phyloP scores from a whole-genome alignment of 176 grass and related monocot species.

The Juncus effusus region DNA sequence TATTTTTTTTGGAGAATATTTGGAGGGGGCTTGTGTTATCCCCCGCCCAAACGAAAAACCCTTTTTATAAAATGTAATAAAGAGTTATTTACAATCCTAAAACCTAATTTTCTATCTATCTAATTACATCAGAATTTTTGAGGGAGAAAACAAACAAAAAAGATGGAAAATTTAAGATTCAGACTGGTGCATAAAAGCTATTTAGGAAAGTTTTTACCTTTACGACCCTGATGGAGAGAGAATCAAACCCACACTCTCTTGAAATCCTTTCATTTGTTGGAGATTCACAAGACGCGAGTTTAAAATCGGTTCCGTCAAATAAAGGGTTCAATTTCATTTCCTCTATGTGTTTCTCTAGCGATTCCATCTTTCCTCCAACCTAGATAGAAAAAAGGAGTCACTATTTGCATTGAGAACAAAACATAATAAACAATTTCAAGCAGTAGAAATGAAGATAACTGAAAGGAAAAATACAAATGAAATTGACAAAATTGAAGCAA shows the following conservation, averaged over 20 bases:
- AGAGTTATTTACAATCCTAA: not conserved
- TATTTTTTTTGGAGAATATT: too few species aligned
- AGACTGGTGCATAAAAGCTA: too few species aligned
- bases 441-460: not conserved
- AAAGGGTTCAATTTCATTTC: slow-evolving; percentile 54
- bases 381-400: slow-evolving; percentile 24
- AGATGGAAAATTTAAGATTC: not conserved
- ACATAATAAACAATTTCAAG: too few species aligned
- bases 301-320: slow-evolving; percentile 83
- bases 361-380: slow-evolving; percentile 71
- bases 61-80: too few species aligned
- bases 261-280: slow-evolving; percentile 52
- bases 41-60: too few species aligned
- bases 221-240: slow-evolving; percentile 68
- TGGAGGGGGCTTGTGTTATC: too few species aligned
- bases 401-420: too few species aligned
- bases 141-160: not conserved
- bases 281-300: slow-evolving; percentile 67
- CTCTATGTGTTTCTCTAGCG: slow-evolving; percentile 72
- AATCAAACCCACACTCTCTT: slow-evolving; percentile 77
- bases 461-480: not conserved
- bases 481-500: not conserved
- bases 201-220: slow-evolving; percentile 33
- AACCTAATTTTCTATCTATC: not conserved
- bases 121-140: not conserved